Evolutionary conservation across 805 yeast species (phyloP).

Genomic region (Vanderwaltozyma tropicalis): DNA sequence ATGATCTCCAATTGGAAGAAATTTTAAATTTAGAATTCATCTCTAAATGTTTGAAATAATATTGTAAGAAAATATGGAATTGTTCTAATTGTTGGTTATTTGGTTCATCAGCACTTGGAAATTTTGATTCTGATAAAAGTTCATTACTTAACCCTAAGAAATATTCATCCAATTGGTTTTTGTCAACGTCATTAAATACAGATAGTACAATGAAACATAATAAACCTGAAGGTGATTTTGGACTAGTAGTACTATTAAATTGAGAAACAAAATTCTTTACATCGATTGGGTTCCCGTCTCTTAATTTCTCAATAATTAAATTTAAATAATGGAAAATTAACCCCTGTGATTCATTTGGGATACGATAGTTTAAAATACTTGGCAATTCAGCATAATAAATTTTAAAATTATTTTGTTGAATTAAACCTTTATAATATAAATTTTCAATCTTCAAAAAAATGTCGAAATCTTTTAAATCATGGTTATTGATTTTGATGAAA

Average conservation of each 20-base stretch:
- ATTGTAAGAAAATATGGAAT: conserved; percentile 23
- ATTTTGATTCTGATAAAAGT: conserved; percentile 23
- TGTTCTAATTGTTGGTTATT: conserved; percentile 25
- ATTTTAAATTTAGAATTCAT: conserved; percentile 4
- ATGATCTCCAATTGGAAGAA: conserved; percentile 15
- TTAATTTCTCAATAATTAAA: conserved; percentile 13
- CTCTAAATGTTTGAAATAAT: conserved; percentile 15
- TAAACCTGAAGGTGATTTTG: neutral
- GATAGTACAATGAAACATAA: conserved; percentile 1
- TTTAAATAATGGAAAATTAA: conserved; percentile 16
- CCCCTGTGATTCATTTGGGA: conserved; percentile 21
- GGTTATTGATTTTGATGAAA: conserved; percentile 1
- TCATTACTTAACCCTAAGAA: conserved; percentile 10
- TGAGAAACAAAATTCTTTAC: neutral
- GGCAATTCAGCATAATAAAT: conserved; percentile 8
- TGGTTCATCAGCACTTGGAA: conserved; percentile 37
- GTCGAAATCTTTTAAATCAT: conserved; percentile 5
- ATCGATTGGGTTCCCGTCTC: conserved; percentile 1
- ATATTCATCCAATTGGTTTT: conserved; percentile 9
- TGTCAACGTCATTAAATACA: conserved; percentile 1
- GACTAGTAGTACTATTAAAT: neutral
- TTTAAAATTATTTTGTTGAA: conserved; percentile 1
- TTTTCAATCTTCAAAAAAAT: conserved; percentile 18
- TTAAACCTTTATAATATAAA: conserved; percentile 12
- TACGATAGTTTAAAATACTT: conserved; percentile 4